A percentile compares a stretch with the other conserved stretches of the same genome.
These are phyloP conservation scores for Huntiella decipiens DNA, from an alignment of 2,329 filamentous ascomycete species.

Conservation along the genomic window DNA sequence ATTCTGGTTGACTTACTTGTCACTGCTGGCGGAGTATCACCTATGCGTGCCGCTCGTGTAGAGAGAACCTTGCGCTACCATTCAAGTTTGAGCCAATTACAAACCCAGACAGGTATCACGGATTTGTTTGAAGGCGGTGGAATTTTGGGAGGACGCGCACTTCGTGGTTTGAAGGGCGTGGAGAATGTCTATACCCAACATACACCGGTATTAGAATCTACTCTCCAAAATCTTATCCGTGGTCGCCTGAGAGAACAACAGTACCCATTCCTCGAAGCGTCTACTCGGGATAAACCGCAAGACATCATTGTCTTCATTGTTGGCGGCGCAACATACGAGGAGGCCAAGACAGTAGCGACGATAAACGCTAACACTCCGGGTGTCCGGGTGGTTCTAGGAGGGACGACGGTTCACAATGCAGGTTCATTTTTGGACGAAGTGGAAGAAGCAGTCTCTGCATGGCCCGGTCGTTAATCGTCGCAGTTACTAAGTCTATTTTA, in stretches of 20 bases:
- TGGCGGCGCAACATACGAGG: constrained; percentile 86
- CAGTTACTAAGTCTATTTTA: neutral
- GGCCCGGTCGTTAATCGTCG: constrained; percentile 34
- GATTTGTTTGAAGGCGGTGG: constrained; percentile 84
- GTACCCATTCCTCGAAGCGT: constrained; percentile 84
- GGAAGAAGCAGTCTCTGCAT: constrained; percentile 67
- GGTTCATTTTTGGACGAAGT: constrained; percentile 78
- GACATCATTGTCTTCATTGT: constrained; percentile 92
- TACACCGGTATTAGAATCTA: constrained; percentile 69
- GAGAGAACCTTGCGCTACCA: constrained; percentile 71
- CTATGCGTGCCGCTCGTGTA: constrained; percentile 59
- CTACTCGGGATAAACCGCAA: constrained; percentile 86
- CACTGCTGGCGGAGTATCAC: constrained; percentile 63
- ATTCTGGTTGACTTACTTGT: constrained; percentile 73
- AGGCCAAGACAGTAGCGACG: constrained; percentile 88
- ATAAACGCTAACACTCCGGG: constrained; percentile 84
- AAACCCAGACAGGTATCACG: constrained; percentile 58
- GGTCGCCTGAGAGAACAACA: constrained; percentile 69
- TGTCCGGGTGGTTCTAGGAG: constrained; percentile 72
- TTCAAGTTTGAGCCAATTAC: constrained; percentile 62
- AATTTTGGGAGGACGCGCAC: constrained; percentile 58
- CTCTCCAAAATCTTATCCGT: constrained; percentile 83
- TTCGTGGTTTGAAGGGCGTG: constrained; percentile 90
- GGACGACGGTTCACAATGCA: constrained; percentile 77
- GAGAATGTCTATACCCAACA: constrained; percentile 99